Conservation (phyloP, 1,139 yeast species). For the Waltiozyma sp. region DNA sequence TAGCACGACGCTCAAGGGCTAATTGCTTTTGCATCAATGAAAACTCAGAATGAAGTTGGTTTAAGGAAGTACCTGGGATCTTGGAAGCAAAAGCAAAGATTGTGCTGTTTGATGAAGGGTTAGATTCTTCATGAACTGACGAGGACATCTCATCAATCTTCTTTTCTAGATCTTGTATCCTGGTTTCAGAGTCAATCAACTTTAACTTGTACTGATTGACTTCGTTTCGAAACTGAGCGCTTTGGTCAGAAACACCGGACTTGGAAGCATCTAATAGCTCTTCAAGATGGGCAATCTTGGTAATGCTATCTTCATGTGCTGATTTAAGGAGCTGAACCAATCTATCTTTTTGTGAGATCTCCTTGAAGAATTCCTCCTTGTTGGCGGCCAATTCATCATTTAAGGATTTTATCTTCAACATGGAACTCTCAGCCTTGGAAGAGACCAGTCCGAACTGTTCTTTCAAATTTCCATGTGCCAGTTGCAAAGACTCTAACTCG, state of each 20-base stretch:
- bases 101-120: constrained; percentile 3
- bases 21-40: constrained; percentile 55
- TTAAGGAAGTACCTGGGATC: constrained; percentile 49
- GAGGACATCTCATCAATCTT: constrained; percentile 29
- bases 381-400: constrained; percentile 36
- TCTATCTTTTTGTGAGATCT: constrained; percentile 54
- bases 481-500: constrained; percentile 28
- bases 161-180: constrained; percentile 32
- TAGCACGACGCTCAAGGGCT: constrained; percentile 60
- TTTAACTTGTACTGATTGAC: constrained; percentile 25
- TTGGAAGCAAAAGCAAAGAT: constrained; percentile 29
- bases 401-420: constrained; percentile 33
- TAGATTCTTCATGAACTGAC: neutral
- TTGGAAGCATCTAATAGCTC: constrained; percentile 31
- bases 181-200: constrained; percentile 19
- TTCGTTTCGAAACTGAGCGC: constrained; percentile 21
- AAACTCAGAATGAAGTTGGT: constrained; percentile 60
- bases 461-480: constrained; percentile 18
- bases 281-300: constrained; percentile 40
- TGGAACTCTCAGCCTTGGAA: constrained; percentile 26
- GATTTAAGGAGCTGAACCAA: constrained; percentile 49
- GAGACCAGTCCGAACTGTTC: constrained; percentile 27
- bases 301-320: constrained; percentile 33
- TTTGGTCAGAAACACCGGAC: constrained; percentile 25
- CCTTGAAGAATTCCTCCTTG: constrained; percentile 48